A percentile compares a stretch with the other conserved stretches of the same genome.
phyloP scores from a whole-genome alignment of 768 basidiomycete species.

The Tylopilus cervinicoccineus region DNA sequence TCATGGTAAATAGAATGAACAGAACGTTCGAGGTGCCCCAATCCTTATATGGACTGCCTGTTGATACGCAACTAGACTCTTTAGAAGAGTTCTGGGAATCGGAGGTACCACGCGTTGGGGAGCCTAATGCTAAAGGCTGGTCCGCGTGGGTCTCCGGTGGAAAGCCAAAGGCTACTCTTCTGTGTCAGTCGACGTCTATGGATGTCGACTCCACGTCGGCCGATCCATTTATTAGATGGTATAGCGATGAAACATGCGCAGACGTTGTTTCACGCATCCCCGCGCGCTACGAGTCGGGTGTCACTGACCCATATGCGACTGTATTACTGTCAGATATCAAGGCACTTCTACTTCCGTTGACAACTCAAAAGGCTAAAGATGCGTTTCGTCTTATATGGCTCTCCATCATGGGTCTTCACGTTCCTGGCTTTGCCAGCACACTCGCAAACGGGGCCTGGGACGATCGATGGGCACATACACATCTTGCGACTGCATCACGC shows the following conservation, averaged over 20 bases:
- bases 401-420: constrained; percentile 62
- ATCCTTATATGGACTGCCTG: constrained; percentile 38
- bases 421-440: constrained; percentile 58
- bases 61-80: constrained; percentile 47
- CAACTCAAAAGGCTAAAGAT: constrained; percentile 42
- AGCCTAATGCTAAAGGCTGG: constrained; percentile 66
- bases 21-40: constrained; percentile 61
- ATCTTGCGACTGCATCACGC: constrained; percentile 42
- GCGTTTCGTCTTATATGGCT: constrained; percentile 69
- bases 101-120: constrained; percentile 73
- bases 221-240: constrained; percentile 73
- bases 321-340: constrained; percentile 74
- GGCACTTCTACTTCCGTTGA: constrained; percentile 47
- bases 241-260: constrained; percentile 46
- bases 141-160: constrained; percentile 51
- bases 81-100: constrained; percentile 86
- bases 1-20: constrained; percentile 8
- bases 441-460: constrained; percentile 48
- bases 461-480: constrained; percentile 60
- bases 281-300: constrained; percentile 47
- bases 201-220: constrained; percentile 26
- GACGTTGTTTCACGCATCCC: constrained; percentile 48
- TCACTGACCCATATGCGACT: constrained; percentile 66
- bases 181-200: constrained; percentile 12
- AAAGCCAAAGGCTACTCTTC: constrained; percentile 29